Conservation (phyloP, 768 basidiomycete genomes). For the Bullera alba region DNA sequence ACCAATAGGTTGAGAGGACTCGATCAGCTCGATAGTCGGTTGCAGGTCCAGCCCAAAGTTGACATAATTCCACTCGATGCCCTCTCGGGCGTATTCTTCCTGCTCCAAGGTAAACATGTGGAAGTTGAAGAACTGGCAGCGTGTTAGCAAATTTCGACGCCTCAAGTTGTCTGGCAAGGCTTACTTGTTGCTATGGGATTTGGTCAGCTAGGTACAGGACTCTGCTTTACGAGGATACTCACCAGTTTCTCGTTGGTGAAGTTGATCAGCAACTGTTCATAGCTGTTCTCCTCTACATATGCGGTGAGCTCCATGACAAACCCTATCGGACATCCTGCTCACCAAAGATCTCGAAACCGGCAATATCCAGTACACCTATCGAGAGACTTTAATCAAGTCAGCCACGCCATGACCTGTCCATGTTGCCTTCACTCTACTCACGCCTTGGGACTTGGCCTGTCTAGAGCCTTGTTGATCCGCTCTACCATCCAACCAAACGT, state of each 20-base stretch:
- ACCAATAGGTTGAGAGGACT: slow-evolving; percentile 71
- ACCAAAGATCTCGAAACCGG: slow-evolving; percentile 86
- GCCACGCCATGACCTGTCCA: not conserved
- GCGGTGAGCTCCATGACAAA: not conserved
- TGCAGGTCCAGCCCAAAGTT: slow-evolving; percentile 97
- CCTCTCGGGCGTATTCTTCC: slow-evolving; percentile 93
- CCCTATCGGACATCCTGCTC: slow-evolving; percentile 2
- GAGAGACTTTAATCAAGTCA: slow-evolving; percentile 49
- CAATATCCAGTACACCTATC: slow-evolving; percentile 97
- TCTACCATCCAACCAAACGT: slow-evolving; percentile 90
- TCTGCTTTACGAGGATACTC: not conserved
- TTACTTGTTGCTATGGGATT: not conserved
- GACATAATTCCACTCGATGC: slow-evolving; percentile 95
- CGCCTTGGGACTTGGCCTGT: slow-evolving; percentile 76
- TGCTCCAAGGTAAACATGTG: slow-evolving; percentile 99
- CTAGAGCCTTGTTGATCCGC: slow-evolving; percentile 86
- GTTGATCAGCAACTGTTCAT: slow-evolving; percentile 97
- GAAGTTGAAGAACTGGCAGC: slow-evolving; percentile 61
- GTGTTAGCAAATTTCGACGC: slow-evolving; percentile 1
- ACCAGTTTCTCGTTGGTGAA: slow-evolving; percentile 91
- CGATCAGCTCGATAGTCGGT: slow-evolving; percentile 97
- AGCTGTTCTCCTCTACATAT: slow-evolving; percentile 60
- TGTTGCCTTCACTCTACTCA: slow-evolving; percentile 10
- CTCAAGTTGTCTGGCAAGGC: not conserved
- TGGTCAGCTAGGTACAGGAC: not conserved